These are phyloP conservation scores for Stachybotrys elegans DNA, from an alignment of 2,329 filamentous ascomycete species.

Conservation along the genomic window DNA sequence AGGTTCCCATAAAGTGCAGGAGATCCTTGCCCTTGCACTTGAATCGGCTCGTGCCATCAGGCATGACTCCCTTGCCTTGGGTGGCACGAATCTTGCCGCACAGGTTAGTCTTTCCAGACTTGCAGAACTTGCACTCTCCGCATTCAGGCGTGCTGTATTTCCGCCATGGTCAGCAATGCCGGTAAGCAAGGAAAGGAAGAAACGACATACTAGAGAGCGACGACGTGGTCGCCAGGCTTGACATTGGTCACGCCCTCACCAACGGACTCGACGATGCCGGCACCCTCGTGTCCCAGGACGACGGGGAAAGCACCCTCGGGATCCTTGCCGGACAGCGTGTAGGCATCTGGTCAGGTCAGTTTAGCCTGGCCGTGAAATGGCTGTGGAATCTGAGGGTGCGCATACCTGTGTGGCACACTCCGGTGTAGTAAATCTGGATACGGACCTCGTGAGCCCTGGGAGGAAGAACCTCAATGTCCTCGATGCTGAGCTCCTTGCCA, in stretches of 20 bases:
- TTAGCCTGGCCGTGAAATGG: not conserved
- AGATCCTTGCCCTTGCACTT: slow-evolving; percentile 91
- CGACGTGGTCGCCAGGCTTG: slow-evolving; percentile 87
- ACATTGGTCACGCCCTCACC: slow-evolving; percentile 94
- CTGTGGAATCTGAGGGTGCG: slow-evolving; percentile 3
- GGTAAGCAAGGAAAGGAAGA: not conserved
- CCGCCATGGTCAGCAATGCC: slow-evolving; percentile 7
- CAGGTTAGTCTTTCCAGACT: slow-evolving; percentile 97
- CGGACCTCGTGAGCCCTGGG: slow-evolving; percentile 92
- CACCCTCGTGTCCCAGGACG: slow-evolving; percentile 84
- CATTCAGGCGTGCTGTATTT: slow-evolving; percentile 81
- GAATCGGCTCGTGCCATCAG: slow-evolving; percentile 93
- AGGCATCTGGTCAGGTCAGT: slow-evolving; percentile 60
- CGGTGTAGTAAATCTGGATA: slow-evolving; percentile 95
- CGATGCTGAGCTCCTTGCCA: slow-evolving; percentile 80
- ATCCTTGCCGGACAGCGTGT: slow-evolving; percentile 93
- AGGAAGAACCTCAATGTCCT: slow-evolving; percentile 87
- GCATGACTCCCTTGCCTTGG: slow-evolving; percentile 94
- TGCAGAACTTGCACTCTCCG: slow-evolving; percentile 98
- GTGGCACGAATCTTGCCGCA: slow-evolving; percentile 98
- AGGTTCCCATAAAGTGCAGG: slow-evolving; percentile 98
- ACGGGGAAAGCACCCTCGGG: slow-evolving; percentile 92
- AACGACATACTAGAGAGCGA: slow-evolving; percentile 71
- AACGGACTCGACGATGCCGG: slow-evolving; percentile 86
- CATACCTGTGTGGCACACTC: slow-evolving; percentile 94